These are phyloP conservation scores for Wickerhamomyces bovis DNA, from an alignment of 805 yeast genomes.

Conservation along the genomic window DNA sequence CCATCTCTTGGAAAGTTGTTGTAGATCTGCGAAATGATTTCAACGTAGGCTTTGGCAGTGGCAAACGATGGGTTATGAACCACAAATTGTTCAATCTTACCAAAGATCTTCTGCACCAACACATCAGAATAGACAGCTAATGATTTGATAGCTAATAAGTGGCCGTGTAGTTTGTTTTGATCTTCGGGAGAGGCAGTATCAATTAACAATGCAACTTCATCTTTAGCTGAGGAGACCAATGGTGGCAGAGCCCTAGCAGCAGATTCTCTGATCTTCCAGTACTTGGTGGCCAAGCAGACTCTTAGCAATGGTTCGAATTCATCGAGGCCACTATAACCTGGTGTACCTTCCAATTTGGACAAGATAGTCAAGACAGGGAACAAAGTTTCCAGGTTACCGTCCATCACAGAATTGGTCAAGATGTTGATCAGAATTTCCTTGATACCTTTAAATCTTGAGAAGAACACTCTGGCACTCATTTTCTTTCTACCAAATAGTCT, in stretches of 20 bases:
- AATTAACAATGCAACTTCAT: constrained; percentile 26
- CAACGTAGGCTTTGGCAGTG: constrained; percentile 30
- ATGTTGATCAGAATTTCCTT: constrained; percentile 41
- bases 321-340: constrained; percentile 45
- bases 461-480: constrained; percentile 61
- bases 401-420: constrained; percentile 28
- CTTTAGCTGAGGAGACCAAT: constrained; percentile 31
- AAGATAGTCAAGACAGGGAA: constrained; percentile 74
- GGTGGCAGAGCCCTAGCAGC: constrained; percentile 67
- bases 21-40: constrained; percentile 8
- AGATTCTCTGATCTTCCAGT: constrained; percentile 87
- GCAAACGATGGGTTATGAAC: constrained; percentile 25
- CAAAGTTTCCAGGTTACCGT: constrained; percentile 46
- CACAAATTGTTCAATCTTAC: constrained; percentile 11
- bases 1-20: not conserved
- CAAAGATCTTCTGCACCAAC: constrained; percentile 4
- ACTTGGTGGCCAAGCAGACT: constrained; percentile 41
- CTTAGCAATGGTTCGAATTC: constrained; percentile 46
- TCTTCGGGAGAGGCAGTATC: constrained; percentile 13
- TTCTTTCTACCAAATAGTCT: constrained; percentile 65
- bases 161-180: constrained; percentile 56
- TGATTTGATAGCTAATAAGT: constrained; percentile 41
- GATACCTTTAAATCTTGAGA: constrained; percentile 54
- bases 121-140: constrained; percentile 16
- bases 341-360: constrained; percentile 58